A percentile compares a stretch with the other conserved stretches of the same genome.
Conservation (phyloP, 352 stramenopile species). For the Phytophthora uliginosa region DNA sequence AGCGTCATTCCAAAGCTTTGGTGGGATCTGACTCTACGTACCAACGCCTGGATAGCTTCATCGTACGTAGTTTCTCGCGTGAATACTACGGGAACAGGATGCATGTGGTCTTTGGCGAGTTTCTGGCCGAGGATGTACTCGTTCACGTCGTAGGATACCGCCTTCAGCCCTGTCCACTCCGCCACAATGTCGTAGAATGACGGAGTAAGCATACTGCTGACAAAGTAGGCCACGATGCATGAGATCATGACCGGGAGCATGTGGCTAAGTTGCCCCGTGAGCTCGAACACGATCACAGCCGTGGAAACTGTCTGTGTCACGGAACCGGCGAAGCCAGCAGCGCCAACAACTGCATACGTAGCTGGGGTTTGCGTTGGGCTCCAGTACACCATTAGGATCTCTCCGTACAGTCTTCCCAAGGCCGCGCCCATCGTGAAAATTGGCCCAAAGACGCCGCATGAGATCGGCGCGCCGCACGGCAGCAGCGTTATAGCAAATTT, state of each 20-base stretch:
- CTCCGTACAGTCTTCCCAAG: conserved; percentile 79
- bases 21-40: conserved; percentile 25
- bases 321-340: conserved; percentile 91
- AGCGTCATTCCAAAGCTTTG: background rate
- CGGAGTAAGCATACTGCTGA: conserved; percentile 78
- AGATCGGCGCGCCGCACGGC: conserved; percentile 79
- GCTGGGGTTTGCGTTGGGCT: conserved; percentile 76
- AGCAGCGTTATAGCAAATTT: conserved; percentile 84
- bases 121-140: conserved; percentile 82
- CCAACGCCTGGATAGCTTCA: conserved; percentile 72
- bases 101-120: conserved; percentile 77
- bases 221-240: conserved; percentile 88
- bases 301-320: conserved; percentile 93
- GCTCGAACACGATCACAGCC: conserved; percentile 89
- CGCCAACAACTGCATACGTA: conserved; percentile 94
- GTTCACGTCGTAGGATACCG: conserved; percentile 86
- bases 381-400: conserved; percentile 77
- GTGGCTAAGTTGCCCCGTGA: conserved; percentile 86
- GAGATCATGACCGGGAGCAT: conserved; percentile 89
- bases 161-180: conserved; percentile 76
- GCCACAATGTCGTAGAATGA: conserved; percentile 91
- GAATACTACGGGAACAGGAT: conserved; percentile 61
- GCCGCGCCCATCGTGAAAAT: conserved; percentile 87
- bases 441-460: conserved; percentile 85
- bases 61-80: conserved; percentile 83